These are phyloP conservation scores for Ilyonectria destructans DNA, from an alignment of 2,329 filamentous ascomycete species.

Conservation along the genomic window DNA sequence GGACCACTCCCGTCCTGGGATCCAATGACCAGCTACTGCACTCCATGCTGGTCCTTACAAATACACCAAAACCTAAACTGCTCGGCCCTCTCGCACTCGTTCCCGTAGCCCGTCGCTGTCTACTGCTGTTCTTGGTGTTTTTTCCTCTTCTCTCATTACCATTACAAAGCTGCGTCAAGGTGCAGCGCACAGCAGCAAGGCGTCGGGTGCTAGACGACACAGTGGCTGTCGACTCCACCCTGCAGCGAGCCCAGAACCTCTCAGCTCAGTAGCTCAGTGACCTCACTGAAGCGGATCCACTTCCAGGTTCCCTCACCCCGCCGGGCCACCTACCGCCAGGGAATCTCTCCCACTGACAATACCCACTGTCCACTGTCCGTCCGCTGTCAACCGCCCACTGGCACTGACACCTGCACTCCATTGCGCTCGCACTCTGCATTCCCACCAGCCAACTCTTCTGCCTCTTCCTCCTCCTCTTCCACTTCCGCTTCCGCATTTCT, in stretches of 20 bases:
- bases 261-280: neutral
- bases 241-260: neutral
- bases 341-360: slow-evolving; percentile 22
- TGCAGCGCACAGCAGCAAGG: too few relatives aligned
- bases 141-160: neutral
- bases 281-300: slow-evolving; percentile 9
- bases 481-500: slow-evolving; percentile 34
- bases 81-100: neutral
- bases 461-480: slow-evolving; percentile 32
- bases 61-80: neutral
- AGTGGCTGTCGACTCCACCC: slow-evolving; percentile 1
- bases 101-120: neutral
- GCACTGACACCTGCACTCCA: slow-evolving; percentile 1
- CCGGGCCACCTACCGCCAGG: neutral
- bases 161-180: neutral
- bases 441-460: slow-evolving; percentile 37
- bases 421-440: slow-evolving; percentile 38
- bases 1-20: neutral
- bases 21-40: neutral
- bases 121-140: neutral
- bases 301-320: slow-evolving; percentile 7
- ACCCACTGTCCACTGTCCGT: slow-evolving; percentile 9
- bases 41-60: neutral
- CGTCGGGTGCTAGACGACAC: neutral
- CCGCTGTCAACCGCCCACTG: slow-evolving; percentile 13